These are phyloP conservation scores for Penicillium herquei DNA, from an alignment of 495 filamentous ascomycete species.

Conservation along the genomic window DNA sequence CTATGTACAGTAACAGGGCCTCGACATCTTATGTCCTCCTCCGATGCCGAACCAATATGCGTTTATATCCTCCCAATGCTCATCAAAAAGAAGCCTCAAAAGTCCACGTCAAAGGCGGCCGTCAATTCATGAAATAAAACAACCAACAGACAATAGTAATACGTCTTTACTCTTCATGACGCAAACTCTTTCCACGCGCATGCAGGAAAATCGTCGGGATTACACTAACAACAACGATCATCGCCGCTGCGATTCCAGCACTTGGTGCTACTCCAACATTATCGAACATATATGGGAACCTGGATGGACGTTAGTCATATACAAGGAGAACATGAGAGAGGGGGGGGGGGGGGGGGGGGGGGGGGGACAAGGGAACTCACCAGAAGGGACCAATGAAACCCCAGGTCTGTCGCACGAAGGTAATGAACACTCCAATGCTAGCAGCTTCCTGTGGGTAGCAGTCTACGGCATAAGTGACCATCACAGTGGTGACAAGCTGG, in stretches of 20 bases:
- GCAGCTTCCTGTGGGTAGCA: slow-evolving; percentile 48
- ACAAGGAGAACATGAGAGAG: slow-evolving; percentile 14
- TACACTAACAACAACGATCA: slow-evolving; percentile 46
- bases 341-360: too few species aligned
- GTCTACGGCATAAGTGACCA: slow-evolving; percentile 58
- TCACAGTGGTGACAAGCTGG: slow-evolving; percentile 56
- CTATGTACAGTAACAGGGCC: slow-evolving; percentile 10
- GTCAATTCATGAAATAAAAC: slow-evolving; percentile 10
- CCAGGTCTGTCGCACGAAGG: slow-evolving; percentile 53
- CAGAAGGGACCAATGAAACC: slow-evolving; percentile 61
- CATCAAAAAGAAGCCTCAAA: neutral
- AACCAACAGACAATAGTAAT: slow-evolving; percentile 28
- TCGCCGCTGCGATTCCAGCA: slow-evolving; percentile 37
- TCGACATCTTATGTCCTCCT: too few species aligned
- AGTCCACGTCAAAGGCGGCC: neutral
- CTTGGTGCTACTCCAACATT: slow-evolving; percentile 41
- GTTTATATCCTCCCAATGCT: slow-evolving; percentile 1
- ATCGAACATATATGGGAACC: slow-evolving; percentile 51
- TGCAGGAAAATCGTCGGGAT: slow-evolving; percentile 45
- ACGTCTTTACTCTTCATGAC: slow-evolving; percentile 16
- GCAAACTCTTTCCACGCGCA: slow-evolving; percentile 30
- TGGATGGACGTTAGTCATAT: neutral
- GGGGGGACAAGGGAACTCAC: too few species aligned
- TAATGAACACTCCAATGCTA: slow-evolving; percentile 57
- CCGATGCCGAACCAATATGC: neutral